phyloP scores from a whole-genome alignment of 352 stramenopile species.

The Pythium rishiriense region DNA sequence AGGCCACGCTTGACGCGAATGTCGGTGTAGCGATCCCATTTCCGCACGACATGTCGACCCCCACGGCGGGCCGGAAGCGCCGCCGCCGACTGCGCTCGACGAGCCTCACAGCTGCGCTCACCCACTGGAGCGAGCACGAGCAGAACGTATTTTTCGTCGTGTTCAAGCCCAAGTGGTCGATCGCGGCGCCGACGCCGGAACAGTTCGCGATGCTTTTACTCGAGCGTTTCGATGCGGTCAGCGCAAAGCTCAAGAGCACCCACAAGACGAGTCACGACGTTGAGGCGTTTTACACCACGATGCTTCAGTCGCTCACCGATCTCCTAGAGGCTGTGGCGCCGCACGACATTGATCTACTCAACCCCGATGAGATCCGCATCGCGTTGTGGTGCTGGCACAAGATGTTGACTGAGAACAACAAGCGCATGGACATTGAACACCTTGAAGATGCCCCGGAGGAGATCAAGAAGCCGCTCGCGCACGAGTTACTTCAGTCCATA shows the following conservation, averaged over 20 bases:
- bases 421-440: conserved; percentile 42
- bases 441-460: conserved; percentile 30
- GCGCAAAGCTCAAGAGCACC: conserved; percentile 55
- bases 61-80: conserved; percentile 14
- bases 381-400: conserved; percentile 76
- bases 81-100: conserved; percentile 21
- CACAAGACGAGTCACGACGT: conserved; percentile 57
- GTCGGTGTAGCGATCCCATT: conserved; percentile 13
- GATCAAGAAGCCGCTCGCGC: conserved; percentile 40
- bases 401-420: conserved; percentile 41
- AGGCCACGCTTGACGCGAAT: background rate
- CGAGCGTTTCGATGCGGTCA: conserved; percentile 61
- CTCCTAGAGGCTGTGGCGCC: conserved; percentile 40
- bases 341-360: conserved; percentile 65
- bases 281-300: conserved; percentile 53
- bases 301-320: conserved; percentile 47
- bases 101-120: conserved; percentile 16
- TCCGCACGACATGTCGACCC: background rate
- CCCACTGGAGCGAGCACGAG: conserved; percentile 54
- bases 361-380: conserved; percentile 72
- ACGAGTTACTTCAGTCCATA: conserved; percentile 62
- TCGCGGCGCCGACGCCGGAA: conserved; percentile 1
- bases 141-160: conserved; percentile 67
- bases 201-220: conserved; percentile 50
- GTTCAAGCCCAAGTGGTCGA: conserved; percentile 69